These are phyloP conservation scores for Bipolaris sorokiniana DNA, from an alignment of 2,329 filamentous ascomycete species.

Conservation along the genomic window DNA sequence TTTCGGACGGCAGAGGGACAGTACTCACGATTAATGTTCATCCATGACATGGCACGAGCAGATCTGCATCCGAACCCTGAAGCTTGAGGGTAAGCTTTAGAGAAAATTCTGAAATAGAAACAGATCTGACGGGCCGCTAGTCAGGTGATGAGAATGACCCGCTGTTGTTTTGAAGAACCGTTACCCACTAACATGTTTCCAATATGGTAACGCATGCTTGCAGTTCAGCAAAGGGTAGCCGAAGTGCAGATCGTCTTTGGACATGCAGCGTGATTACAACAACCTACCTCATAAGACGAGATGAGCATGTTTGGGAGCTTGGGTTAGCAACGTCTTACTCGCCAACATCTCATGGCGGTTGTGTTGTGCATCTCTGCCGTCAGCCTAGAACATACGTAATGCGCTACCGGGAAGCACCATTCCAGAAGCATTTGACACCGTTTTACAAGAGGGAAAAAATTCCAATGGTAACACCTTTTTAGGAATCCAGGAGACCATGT, in stretches of 20 bases:
- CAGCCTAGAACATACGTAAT: background rate
- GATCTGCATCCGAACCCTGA: conserved; percentile 15
- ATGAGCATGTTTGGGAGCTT: background rate
- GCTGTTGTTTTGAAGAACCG: conserved; percentile 23
- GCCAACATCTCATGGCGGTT: background rate
- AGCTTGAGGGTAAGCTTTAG: conserved; percentile 15
- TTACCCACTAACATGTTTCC: conserved; percentile 18
- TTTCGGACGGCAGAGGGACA: conserved; percentile 20
- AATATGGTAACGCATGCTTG: conserved; percentile 19
- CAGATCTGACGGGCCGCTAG: conserved; percentile 19
- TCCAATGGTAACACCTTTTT: conserved; percentile 2
- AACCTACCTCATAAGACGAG: background rate
- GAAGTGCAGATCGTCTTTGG: conserved; percentile 17
- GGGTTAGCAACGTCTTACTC: background rate
- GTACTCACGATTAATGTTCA: conserved; percentile 16
- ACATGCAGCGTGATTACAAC: background rate
- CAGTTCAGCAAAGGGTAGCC: conserved; percentile 22
- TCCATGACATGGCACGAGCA: conserved; percentile 10
- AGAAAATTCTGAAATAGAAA: conserved; percentile 18
- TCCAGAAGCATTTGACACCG: background rate
- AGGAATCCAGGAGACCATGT: conserved; percentile 5
- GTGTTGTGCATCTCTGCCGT: conserved; percentile 3
- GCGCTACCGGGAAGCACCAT: background rate
- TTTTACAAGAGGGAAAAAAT: background rate
- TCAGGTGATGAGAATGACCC: conserved; percentile 25